Conservation (phyloP, 768 basidiomycete species). For the Podaxis pistillaris region DNA sequence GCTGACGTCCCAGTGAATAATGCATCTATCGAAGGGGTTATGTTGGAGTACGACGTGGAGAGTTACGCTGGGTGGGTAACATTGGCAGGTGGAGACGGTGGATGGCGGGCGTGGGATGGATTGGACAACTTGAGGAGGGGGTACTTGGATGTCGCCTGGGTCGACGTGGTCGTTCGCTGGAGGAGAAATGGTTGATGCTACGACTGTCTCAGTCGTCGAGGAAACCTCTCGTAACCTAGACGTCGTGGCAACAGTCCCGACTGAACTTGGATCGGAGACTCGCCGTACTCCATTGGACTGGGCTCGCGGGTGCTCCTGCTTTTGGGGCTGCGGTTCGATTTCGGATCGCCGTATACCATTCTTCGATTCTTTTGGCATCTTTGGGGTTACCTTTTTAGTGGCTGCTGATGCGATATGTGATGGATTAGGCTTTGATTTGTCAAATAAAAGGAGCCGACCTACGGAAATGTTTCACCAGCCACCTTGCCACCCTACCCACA, state of each 20-base stretch:
- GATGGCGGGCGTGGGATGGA: constrained; percentile 1
- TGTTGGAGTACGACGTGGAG: constrained; percentile 5
- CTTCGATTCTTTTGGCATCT: neutral
- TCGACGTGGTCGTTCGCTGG: neutral
- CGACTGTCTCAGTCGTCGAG: neutral
- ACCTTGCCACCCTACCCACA: constrained; percentile 5
- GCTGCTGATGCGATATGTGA: constrained; percentile 1
- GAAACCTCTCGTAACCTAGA: neutral
- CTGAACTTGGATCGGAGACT: neutral
- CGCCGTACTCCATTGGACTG: neutral
- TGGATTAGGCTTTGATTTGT: neutral
- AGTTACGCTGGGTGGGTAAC: neutral
- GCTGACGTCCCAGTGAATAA: constrained; percentile 1
- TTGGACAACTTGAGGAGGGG: neutral
- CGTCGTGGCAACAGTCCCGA: neutral
- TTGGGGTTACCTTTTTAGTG: neutral
- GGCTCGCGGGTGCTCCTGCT: neutral
- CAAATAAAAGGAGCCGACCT: neutral
- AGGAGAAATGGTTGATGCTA: neutral
- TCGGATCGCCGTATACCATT: neutral
- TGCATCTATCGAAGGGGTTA: neutral
- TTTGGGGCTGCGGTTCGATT: neutral
- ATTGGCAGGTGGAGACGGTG: neutral
- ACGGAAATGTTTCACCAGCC: neutral
- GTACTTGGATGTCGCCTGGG: neutral